phyloP scores from a whole-genome alignment of 2,329 filamentous ascomycete species.

The Boeremia exigua region DNA sequence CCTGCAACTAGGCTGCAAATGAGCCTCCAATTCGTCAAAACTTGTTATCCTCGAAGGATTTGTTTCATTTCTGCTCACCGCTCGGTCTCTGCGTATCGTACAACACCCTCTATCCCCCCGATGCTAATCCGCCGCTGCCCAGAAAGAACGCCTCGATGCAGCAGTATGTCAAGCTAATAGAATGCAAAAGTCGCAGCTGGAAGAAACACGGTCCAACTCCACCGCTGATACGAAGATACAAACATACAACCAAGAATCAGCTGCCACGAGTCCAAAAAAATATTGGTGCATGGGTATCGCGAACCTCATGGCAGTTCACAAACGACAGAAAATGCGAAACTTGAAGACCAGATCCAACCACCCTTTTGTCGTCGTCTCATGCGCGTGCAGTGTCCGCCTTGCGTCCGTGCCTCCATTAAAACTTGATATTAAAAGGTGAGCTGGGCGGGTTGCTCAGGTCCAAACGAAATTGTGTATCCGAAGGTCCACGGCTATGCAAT shows the following conservation, averaged over 20 bases:
- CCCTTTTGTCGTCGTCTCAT: slow-evolving; percentile 30
- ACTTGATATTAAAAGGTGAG: slow-evolving; percentile 49
- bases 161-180: slow-evolving; percentile 20
- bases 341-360: slow-evolving; percentile 28
- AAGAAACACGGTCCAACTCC: slow-evolving; percentile 40
- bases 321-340: slow-evolving; percentile 37
- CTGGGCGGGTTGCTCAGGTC: slow-evolving; percentile 45
- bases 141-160: slow-evolving; percentile 19
- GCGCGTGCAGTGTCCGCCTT: slow-evolving; percentile 22
- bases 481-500: slow-evolving; percentile 39
- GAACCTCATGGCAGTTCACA: slow-evolving; percentile 38
- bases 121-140: slow-evolving; percentile 23
- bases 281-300: slow-evolving; percentile 44
- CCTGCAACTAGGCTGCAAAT: slow-evolving; percentile 11
- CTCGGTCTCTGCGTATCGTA: slow-evolving; percentile 29
- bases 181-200: slow-evolving; percentile 33
- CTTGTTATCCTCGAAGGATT: slow-evolving; percentile 11
- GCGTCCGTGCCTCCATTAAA: slow-evolving; percentile 30
- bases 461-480: slow-evolving; percentile 43
- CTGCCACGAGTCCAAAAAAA: slow-evolving; percentile 38
- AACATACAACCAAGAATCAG: slow-evolving; percentile 29
- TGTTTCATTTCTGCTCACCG: slow-evolving; percentile 20
- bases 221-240: slow-evolving; percentile 37
- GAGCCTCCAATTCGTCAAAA: slow-evolving; percentile 14
- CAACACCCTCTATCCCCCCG: slow-evolving; percentile 25